A percentile compares a stretch with the other conserved stretches of the same genome.
Evolutionary conservation across 306 rosid species (phyloP).

Genomic region (Ceratonia siliqua): DNA sequence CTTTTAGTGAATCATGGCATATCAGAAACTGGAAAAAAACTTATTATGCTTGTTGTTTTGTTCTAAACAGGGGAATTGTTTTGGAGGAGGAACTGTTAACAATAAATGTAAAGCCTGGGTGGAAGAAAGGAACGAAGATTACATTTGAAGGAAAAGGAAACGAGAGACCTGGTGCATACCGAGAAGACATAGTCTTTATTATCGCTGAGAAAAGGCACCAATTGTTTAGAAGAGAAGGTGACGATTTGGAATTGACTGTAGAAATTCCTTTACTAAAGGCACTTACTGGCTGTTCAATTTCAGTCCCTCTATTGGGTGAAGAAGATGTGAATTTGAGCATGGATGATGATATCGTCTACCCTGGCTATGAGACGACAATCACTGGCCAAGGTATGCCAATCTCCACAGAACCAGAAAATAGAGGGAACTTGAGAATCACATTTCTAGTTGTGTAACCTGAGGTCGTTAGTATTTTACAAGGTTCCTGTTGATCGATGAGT

Average conservation of each 20-base stretch:
- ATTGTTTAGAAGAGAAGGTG: conserved; percentile 68
- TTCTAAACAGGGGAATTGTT: conserved; percentile 45
- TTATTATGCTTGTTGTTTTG: neutral
- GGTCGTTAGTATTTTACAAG: conserved; percentile 51
- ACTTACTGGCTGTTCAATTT: conserved; percentile 61
- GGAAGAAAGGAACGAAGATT: conserved; percentile 84
- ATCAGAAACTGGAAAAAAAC: neutral
- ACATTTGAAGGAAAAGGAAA: conserved; percentile 81
- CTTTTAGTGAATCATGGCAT: neutral
- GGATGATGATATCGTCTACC: conserved; percentile 55
- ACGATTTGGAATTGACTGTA: conserved; percentile 63
- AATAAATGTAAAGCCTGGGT: conserved; percentile 80
- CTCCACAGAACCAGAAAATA: conserved; percentile 43
- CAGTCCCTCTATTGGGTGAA: conserved; percentile 73
- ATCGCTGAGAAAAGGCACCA: conserved; percentile 64
- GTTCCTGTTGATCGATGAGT: conserved; percentile 21
- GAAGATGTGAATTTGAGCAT: conserved; percentile 47
- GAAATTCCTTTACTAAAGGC: conserved; percentile 69
- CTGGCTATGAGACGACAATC: conserved; percentile 59
- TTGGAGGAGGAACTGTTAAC: conserved; percentile 67
- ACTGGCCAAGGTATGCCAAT: conserved; percentile 73
- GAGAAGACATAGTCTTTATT: conserved; percentile 57
- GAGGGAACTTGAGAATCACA: conserved; percentile 64
- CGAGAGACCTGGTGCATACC: conserved; percentile 44
- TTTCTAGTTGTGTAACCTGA: conserved; percentile 68